Evolutionary conservation across 352 stramenopile species (phyloP).

Genomic region (Globisporangium radiosum): DNA sequence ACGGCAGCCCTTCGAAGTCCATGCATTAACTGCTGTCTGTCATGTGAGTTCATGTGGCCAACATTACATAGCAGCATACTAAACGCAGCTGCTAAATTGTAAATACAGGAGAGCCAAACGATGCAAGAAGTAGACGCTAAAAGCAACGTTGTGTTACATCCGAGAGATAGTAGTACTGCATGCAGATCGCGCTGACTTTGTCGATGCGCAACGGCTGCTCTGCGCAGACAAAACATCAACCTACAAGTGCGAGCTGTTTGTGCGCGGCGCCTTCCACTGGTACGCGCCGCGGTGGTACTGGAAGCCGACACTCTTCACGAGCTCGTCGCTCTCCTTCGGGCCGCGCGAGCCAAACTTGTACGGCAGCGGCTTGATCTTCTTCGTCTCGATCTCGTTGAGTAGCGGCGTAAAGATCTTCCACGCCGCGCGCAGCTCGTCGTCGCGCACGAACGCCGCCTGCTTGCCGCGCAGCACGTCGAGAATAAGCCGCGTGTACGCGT

Average conservation of each 20-base stretch:
- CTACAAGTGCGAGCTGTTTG: conserved; percentile 47
- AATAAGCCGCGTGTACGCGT: conserved; percentile 97
- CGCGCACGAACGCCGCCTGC: conserved; percentile 94
- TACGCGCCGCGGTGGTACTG: conserved; percentile 75
- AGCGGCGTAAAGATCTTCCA: conserved; percentile 99
- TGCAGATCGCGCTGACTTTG: too few species aligned
- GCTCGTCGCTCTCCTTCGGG: conserved; percentile 86
- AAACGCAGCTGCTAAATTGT: too few species aligned
- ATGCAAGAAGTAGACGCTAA: too few species aligned
- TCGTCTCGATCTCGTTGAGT: conserved; percentile 93
- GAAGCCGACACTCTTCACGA: conserved; percentile 60
- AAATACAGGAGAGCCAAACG: too few species aligned
- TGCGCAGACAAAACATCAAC: neutral
- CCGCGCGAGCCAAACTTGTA: conserved; percentile 94
- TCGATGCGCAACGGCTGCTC: too few species aligned
- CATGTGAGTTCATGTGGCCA: too few species aligned
- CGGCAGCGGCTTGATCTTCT: conserved; percentile 86
- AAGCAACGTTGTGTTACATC: too few species aligned
- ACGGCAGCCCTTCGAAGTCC: too few species aligned
- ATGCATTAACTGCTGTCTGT: too few species aligned
- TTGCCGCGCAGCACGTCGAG: conserved; percentile 96
- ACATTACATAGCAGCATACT: too few species aligned
- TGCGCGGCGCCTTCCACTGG: conserved; percentile 53
- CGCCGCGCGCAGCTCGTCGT: conserved; percentile 93
- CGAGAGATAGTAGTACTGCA: too few species aligned